Evolutionary conservation across 1,284 basidiomycete genomes (phyloP).

Genomic region (Ceratobasidium sp.): DNA sequence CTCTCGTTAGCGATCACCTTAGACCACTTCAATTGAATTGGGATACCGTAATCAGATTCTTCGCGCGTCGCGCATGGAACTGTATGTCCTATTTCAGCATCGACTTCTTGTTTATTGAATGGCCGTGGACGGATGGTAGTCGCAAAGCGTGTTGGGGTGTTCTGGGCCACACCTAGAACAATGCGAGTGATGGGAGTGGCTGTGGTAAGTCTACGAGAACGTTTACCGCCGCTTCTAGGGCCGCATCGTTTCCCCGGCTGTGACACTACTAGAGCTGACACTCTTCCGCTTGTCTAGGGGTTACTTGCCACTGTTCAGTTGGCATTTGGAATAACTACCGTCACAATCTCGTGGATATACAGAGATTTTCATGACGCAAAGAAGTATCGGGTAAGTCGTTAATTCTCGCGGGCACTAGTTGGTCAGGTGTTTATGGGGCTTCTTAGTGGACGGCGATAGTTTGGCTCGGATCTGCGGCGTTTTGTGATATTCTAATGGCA

Average conservation of each 20-base stretch:
- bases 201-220: neutral
- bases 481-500: neutral
- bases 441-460: neutral
- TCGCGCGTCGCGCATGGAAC: neutral
- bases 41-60: neutral
- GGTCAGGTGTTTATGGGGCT: too few relatives aligned
- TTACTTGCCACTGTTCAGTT: neutral
- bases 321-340: neutral
- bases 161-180: neutral
- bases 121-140: neutral
- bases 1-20: too few relatives aligned
- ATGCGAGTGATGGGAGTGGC: neutral
- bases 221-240: too few relatives aligned
- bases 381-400: neutral
- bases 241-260: too few relatives aligned
- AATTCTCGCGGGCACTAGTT: too few relatives aligned
- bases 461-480: neutral
- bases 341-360: neutral
- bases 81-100: neutral
- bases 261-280: too few relatives aligned
- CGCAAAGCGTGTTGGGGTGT: neutral
- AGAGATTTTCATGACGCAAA: neutral
- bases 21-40: too few relatives aligned
- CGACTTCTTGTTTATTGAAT: neutral
- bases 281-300: neutral